Evolutionary conservation across 169 alveolate genomes (phyloP), one percentile per base, ranked within the genome.

Genomic region (Perkinsus olseni): DNA sequence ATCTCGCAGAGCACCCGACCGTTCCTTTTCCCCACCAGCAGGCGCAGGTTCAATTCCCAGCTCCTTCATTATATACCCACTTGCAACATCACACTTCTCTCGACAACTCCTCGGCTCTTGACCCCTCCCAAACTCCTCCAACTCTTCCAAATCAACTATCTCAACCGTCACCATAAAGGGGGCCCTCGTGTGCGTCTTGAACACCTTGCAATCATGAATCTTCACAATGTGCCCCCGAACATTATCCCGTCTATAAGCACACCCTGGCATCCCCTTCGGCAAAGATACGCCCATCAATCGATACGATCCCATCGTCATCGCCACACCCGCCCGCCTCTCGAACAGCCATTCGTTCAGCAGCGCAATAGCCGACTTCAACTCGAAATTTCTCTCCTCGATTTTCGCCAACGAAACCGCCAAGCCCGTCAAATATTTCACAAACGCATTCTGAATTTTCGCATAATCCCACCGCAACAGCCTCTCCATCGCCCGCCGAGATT

Each of bases 101-200:
- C 0, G 95, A 62, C 40, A 94, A 38, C 28, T 92, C 24, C 31
- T 74, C 74, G 17, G 17, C 51, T 93, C 92, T 34, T 91, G 50
- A 20, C 90, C 74, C 28, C 90, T 48, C 28, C 91, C 92, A 38
- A 38, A 45, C 48, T 94, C 95, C 50, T 38, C 91, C 62, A 38
- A 17, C 62, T 45, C 62, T 6, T 97, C 99, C 74, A 97, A 94
- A 94, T 97, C 97, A 31, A 98, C 98, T 92, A 97, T 96, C 93
- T 97, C 99, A 37, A 97, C 93, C 91, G 96, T 96, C 74, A 97
- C 94, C 82, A 97, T 95, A 92, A 96, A 97, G 8, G 98, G 99
- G 6, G 98, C 98, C 37, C 99, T 95, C 91, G 96, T 97, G 74
- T 95, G 96, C 28, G 98, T 96, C 45, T 96, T 95, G 96, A 97